phyloP scores from a whole-genome alignment of 2,329 filamentous ascomycete genomes.

The Colletotrichum kahawae region DNA sequence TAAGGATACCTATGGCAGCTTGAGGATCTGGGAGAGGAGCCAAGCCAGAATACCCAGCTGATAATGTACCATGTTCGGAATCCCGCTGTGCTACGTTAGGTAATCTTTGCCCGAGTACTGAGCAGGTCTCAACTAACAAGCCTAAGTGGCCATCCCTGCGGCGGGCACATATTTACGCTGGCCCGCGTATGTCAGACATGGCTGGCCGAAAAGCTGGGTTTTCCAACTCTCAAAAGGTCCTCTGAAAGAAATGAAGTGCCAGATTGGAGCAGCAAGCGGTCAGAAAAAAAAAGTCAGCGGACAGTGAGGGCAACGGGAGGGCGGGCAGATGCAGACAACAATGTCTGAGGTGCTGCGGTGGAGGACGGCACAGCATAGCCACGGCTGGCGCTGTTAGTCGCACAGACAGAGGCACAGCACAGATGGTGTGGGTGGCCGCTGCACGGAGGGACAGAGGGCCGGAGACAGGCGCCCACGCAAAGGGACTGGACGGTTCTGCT shows the following conservation, averaged over 20 bases:
- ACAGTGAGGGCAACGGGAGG: neutral
- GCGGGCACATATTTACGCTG: neutral
- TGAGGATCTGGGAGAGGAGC: neutral
- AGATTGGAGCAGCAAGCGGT: neutral
- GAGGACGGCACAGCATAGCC: neutral
- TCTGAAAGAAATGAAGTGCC: neutral
- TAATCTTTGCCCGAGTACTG: neutral
- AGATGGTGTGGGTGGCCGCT: neutral
- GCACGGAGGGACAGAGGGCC: neutral
- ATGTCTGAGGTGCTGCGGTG: neutral
- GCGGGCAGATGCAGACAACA: neutral
- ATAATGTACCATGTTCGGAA: neutral
- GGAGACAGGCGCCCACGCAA: neutral
- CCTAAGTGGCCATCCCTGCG: neutral
- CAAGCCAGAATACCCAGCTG: neutral
- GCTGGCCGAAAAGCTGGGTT: neutral
- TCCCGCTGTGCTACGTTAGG: neutral
- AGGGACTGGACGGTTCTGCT: neutral
- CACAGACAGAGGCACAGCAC: constrained; percentile 1
- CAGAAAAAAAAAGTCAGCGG: neutral
- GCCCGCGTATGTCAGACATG: neutral
- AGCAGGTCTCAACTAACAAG: neutral
- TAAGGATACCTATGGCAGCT: neutral
- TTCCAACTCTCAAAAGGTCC: neutral
- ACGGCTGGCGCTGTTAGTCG: neutral